These are phyloP conservation scores for Lunularia cruciata DNA, from an alignment of 225 moss, liverwort and hornwort genomes.

Conservation along the genomic window DNA sequence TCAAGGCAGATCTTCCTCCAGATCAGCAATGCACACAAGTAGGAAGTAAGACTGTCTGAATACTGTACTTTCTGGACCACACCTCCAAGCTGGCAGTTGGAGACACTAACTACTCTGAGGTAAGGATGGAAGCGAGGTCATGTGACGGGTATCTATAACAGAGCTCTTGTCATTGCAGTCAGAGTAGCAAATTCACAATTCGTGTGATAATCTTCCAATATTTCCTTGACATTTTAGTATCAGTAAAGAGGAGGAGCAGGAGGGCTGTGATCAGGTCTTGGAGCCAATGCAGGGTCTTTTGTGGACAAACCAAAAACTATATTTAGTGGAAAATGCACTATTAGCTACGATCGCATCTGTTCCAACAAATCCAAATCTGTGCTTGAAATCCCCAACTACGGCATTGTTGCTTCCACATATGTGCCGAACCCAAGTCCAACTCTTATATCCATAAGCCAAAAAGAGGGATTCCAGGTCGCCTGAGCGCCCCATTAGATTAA, in stretches of 20 bases:
- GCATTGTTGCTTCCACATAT: constrained; percentile 26
- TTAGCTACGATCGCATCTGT: constrained; percentile 20
- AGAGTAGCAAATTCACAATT: constrained; percentile 30
- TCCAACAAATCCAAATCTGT: constrained; percentile 29
- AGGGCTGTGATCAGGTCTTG: constrained; percentile 7
- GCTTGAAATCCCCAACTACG: constrained; percentile 29
- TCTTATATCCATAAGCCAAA: constrained; percentile 50
- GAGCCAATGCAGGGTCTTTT: constrained; percentile 16
- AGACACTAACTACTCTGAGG: constrained; percentile 24
- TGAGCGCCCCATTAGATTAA: constrained; percentile 65
- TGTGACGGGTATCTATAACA: constrained; percentile 1
- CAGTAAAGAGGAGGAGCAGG: constrained; percentile 21
- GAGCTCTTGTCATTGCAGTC: constrained; percentile 9
- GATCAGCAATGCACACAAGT: constrained; percentile 55
- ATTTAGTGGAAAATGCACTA: constrained; percentile 16
- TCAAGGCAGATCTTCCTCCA: constrained; percentile 58
- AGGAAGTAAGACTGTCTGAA: constrained; percentile 57
- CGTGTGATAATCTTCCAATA: constrained; percentile 30
- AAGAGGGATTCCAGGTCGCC: constrained; percentile 54
- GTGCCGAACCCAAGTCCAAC: constrained; percentile 27
- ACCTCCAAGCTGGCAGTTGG: constrained; percentile 45
- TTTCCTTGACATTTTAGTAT: constrained; percentile 20
- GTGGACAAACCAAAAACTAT: constrained; percentile 26
- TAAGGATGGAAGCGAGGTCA: constrained; percentile 27
- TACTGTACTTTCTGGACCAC: constrained; percentile 57